Evolutionary conservation across 805 yeast species (phyloP), one percentile per base, ranked within the genome.

Genomic region (Kluyveromyces dobzhanskii): DNA sequence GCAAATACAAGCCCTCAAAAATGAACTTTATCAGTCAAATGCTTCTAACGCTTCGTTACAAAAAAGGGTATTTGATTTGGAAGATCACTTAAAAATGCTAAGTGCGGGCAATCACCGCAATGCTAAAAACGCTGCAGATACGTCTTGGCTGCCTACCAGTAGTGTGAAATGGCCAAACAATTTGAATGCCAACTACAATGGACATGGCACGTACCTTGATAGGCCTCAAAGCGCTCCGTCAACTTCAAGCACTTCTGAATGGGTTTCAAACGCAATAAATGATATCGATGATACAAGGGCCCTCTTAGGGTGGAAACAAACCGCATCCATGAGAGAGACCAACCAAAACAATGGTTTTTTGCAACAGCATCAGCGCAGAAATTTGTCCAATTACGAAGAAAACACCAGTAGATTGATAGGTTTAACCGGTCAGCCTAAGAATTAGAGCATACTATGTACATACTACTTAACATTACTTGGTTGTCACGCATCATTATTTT

Each of bases 1-100:
- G 3, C 47, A 48, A 30, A 42, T 56, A 10, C 44, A 49, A 6
- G 36, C 33, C 12, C 29, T 54, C 39, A 43, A 39, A n/a, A 40
- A 39, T 10, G 53, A 44, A 12, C 32, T 53, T n/a, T 43, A 44
- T 10, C 31, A 39, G 5, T 51, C 49, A 25, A 44, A 40, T 9
- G 30, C 31, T n/a, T 32, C 43, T 7, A 49, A 43, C 27, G 32
- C 37, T 12, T 40, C 46, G n/a, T 31, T 54, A 25, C 48, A 44
- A 30, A 41, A 40, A 4, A 42, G 44, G 21, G 19, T 54, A 12
- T 16, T 25, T 23, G 36, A 38, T 14, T 30, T 56, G 38, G 54
- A 50, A 21, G 41, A 41, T 4, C 44, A 45, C 10, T n/a, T 34
- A 16, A 23, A 30, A 17, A 17, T 30, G 36, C 25, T 43, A 43